Evolutionary conservation across 2,329 filamentous ascomycete species (phyloP).

Genomic region (Rugonectria rugulosa): DNA sequence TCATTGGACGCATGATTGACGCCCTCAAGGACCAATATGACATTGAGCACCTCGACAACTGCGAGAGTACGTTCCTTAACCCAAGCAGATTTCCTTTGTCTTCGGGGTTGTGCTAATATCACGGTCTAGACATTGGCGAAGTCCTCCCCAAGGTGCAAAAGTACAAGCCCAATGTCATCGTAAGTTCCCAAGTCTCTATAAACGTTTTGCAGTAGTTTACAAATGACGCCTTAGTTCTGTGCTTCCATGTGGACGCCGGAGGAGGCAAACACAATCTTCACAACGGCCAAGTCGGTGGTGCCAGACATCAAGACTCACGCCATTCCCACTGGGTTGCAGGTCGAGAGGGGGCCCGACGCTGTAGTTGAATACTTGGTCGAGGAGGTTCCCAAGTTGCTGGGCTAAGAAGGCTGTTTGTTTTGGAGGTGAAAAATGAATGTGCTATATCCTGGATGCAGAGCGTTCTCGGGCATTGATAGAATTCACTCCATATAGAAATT

Average conservation of each 20-base stretch:
- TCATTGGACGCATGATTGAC: conserved; percentile 69
- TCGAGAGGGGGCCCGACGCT: conserved; percentile 60
- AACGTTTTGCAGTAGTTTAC: not conserved
- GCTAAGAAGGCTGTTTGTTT: not conserved
- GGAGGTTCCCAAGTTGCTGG: conserved; percentile 44
- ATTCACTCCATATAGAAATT: too few species aligned
- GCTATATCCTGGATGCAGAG: not conserved
- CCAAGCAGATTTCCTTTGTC: not conserved
- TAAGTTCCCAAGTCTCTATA: conserved; percentile 16
- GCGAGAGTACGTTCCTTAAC: too few species aligned
- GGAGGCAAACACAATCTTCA: conserved; percentile 53
- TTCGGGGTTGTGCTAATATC: not conserved
- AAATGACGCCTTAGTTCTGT: conserved; percentile 56
- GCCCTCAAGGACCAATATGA: conserved; percentile 69
- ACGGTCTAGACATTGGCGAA: conserved; percentile 57
- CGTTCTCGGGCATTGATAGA: too few species aligned
- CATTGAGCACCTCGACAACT: conserved; percentile 69
- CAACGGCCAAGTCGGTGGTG: conserved; percentile 51
- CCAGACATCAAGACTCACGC: conserved; percentile 60
- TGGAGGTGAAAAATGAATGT: not conserved
- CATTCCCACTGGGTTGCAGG: conserved; percentile 62
- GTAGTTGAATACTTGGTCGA: conserved; percentile 61
- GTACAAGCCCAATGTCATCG: conserved; percentile 41
- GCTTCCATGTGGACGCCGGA: conserved; percentile 63
- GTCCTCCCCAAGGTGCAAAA: conserved; percentile 60